Evolutionary conservation across 2,329 filamentous ascomycete genomes (phyloP).

Genomic region (Lecanicillium sp.): DNA sequence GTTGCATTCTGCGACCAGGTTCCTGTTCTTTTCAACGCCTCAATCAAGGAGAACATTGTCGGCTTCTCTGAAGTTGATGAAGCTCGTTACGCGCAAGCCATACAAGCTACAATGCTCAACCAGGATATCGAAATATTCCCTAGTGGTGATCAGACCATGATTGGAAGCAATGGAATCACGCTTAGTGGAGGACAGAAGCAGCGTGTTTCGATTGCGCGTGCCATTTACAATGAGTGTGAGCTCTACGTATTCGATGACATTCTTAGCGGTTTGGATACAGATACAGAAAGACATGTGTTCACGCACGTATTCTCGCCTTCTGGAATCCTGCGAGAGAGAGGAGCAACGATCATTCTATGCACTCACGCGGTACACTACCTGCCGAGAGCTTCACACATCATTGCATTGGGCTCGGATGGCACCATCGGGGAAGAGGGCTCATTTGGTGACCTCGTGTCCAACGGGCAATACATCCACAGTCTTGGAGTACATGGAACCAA

Average conservation of each 20-base stretch:
- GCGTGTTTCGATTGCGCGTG: conserved; percentile 24
- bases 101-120: conserved; percentile 28
- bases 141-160: conserved; percentile 29
- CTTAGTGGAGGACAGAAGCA: conserved; percentile 35
- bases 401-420: conserved; percentile 31
- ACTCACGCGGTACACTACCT: conserved; percentile 34
- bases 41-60: conserved; percentile 33
- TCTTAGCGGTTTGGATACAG: conserved; percentile 29
- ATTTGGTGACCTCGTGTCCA: conserved; percentile 28
- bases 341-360: conserved; percentile 29
- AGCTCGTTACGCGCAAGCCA: conserved; percentile 27
- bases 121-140: conserved; percentile 27
- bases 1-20: conserved; percentile 30
- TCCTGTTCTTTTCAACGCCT: conserved; percentile 28
- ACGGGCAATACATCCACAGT: conserved; percentile 26
- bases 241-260: conserved; percentile 30
- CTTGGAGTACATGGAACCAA: conserved; percentile 21
- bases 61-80: conserved; percentile 28
- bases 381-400: conserved; percentile 32
- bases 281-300: conserved; percentile 28
- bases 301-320: conserved; percentile 22
- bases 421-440: conserved; percentile 30
- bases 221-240: conserved; percentile 25
- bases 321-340: conserved; percentile 21
- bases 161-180: conserved; percentile 38